Conservation (phyloP, 2,329 filamentous ascomycete species). For the Hortaea sp. region DNA sequence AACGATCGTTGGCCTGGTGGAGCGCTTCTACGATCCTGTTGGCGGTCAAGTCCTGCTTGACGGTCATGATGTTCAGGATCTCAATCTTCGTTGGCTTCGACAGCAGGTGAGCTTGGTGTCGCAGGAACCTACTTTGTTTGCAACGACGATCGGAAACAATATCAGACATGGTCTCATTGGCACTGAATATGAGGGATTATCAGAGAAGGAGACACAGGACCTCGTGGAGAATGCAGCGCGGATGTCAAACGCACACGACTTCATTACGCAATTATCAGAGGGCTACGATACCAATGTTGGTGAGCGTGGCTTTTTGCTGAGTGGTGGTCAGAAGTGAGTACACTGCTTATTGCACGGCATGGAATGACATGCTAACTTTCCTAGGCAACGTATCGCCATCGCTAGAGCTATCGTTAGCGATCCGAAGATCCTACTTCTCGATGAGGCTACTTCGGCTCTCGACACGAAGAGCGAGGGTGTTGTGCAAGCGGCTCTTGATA, state of each 20-base stretch:
- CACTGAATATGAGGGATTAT: slow-evolving; percentile 60
- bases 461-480: slow-evolving; percentile 93
- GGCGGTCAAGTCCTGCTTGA: slow-evolving; percentile 70
- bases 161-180: slow-evolving; percentile 87
- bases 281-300: slow-evolving; percentile 93
- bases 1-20: slow-evolving; percentile 85
- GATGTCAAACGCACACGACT: slow-evolving; percentile 91
- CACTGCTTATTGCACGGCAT: background rate
- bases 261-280: slow-evolving; percentile 71
- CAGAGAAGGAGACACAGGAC: slow-evolving; percentile 57
- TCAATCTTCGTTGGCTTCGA: slow-evolving; percentile 85
- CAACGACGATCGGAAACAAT: slow-evolving; percentile 79
- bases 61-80: slow-evolving; percentile 64
- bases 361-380: background rate
- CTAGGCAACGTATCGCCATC: slow-evolving; percentile 77
- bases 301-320: slow-evolving; percentile 83
- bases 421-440: slow-evolving; percentile 82
- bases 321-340: slow-evolving; percentile 60
- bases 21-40: slow-evolving; percentile 89
- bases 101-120: slow-evolving; percentile 88
- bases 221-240: slow-evolving; percentile 72
- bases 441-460: slow-evolving; percentile 87
- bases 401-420: slow-evolving; percentile 83
- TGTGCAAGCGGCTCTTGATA: slow-evolving; percentile 85
- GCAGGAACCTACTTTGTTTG: slow-evolving; percentile 86